Conservation (phyloP, 139 green algal genomes). For the Prasinococcaceae sp. region DNA sequence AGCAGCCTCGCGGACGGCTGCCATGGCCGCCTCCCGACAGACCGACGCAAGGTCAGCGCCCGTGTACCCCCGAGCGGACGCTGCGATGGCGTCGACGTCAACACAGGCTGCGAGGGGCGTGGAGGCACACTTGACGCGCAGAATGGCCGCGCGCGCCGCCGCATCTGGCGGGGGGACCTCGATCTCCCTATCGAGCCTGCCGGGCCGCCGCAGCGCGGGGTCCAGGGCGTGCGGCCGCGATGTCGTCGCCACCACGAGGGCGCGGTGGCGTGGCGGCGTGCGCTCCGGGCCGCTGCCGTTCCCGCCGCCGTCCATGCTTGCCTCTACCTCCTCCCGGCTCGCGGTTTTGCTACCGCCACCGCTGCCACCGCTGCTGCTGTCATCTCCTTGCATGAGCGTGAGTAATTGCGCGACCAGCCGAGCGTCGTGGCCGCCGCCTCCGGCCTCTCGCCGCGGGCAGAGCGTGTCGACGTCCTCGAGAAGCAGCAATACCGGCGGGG, state of each 20-base stretch:
- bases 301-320: no score
- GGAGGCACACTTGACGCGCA: conserved; percentile 30
- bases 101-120: conserved; percentile 43
- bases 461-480: conserved; percentile 79
- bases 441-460: conserved; percentile 47
- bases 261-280: no score
- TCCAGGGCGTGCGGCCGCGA: conserved; percentile 69
- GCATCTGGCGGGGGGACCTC: conserved; percentile 37
- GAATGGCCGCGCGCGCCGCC: conserved; percentile 11
- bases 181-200: conserved; percentile 76
- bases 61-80: conserved; percentile 17
- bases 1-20: conserved; percentile 54
- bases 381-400: conserved; percentile 66
- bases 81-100: conserved; percentile 46
- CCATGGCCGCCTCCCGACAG: conserved; percentile 60
- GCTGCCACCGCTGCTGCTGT: no score
- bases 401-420: conserved; percentile 84
- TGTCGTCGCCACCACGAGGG: conserved; percentile 4
- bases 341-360: no score
- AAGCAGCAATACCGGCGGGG: conserved; percentile 57
- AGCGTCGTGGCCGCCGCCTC: conserved; percentile 45
- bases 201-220: conserved; percentile 67
- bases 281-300: no score
- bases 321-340: no score
- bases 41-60: conserved; percentile 25